These are phyloP conservation scores for Zychaea mexicana DNA, from an alignment of 371 early-diverging fungal species.

Conservation along the genomic window DNA sequence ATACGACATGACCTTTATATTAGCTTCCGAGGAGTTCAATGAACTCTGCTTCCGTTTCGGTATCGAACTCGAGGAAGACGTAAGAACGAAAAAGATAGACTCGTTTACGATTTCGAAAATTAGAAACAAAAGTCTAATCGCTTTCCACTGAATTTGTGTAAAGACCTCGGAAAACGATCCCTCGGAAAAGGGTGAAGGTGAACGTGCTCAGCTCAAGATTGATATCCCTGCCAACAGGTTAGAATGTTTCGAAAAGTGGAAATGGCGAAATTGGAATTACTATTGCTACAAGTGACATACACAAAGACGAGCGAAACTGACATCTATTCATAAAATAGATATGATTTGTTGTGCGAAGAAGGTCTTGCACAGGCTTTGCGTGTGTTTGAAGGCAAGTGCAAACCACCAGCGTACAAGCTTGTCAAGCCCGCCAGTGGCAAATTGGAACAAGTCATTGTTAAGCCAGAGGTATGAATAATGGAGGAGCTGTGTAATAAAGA, in stretches of 20 bases:
- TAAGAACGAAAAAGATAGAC: slow-evolving; percentile 33
- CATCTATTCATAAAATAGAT: slow-evolving; percentile 53
- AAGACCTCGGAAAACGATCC: slow-evolving; percentile 72
- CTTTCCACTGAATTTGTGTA: slow-evolving; percentile 4
- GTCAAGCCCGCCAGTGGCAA: slow-evolving; percentile 63
- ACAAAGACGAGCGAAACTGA: not conserved
- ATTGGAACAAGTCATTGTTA: slow-evolving; percentile 67
- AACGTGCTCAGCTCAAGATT: slow-evolving; percentile 91
- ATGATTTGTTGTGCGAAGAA: slow-evolving; percentile 95
- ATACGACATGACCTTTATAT: not conserved
- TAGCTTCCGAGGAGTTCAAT: slow-evolving; percentile 88
- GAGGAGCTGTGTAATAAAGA: not conserved
- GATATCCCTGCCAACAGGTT: slow-evolving; percentile 99
- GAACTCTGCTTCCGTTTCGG: slow-evolving; percentile 99
- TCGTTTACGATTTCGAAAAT: no score
- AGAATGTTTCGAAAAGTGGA: not conserved
- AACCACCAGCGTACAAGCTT: slow-evolving; percentile 68
- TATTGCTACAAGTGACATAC: not conserved
- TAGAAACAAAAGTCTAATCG: slow-evolving; percentile 22
- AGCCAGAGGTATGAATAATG: slow-evolving; percentile 59
- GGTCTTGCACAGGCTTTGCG: slow-evolving; percentile 90
- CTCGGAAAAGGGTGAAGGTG: slow-evolving; percentile 31
- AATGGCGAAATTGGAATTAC: not conserved
- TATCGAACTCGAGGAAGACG: slow-evolving; percentile 98
- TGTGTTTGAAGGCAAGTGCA: slow-evolving; percentile 72